Conservation (phyloP, 768 basidiomycete genomes). For the Russula lepida region DNA sequence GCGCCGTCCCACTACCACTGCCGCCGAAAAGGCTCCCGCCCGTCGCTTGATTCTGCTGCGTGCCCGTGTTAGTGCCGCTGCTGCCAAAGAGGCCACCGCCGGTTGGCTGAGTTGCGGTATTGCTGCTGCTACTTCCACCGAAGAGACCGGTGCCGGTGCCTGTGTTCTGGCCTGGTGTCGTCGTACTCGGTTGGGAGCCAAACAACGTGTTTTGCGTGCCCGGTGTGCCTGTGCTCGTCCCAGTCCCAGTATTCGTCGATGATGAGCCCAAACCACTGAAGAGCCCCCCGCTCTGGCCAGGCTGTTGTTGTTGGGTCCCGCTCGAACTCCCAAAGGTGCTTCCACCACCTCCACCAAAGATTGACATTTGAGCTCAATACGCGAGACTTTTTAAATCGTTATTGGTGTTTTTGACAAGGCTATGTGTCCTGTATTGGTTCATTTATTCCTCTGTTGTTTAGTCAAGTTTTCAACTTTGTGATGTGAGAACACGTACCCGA, state of each 20-base stretch:
- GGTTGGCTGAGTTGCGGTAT: conserved; percentile 8
- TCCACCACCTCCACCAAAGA: conserved; percentile 11
- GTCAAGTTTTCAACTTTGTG: neutral
- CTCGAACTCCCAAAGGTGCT: conserved; percentile 20
- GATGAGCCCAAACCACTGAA: conserved; percentile 13
- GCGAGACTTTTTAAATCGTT: neutral
- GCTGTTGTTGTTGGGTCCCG: conserved; percentile 21
- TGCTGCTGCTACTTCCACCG: neutral
- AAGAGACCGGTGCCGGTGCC: conserved; percentile 4
- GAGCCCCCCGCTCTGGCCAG: conserved; percentile 21
- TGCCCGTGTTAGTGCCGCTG: neutral
- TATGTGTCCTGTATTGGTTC: neutral
- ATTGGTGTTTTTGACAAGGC: neutral
- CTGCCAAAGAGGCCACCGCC: conserved; percentile 24
- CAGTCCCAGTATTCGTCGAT: neutral
- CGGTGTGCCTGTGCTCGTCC: neutral
- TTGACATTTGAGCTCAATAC: conserved; percentile 11
- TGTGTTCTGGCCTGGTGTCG: neutral
- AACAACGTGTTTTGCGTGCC: conserved; percentile 3
- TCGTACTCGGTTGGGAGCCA: conserved; percentile 9
- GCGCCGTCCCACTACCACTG: neutral
- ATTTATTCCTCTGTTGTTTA: neutral
- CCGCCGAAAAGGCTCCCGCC: conserved; percentile 24
- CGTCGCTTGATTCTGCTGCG: conserved; percentile 2
- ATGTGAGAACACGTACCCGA: neutral